Evolutionary conservation across 139 green algal genomes (phyloP), one percentile per base, ranked within the genome.

Genomic region (Asterochloris erici): DNA sequence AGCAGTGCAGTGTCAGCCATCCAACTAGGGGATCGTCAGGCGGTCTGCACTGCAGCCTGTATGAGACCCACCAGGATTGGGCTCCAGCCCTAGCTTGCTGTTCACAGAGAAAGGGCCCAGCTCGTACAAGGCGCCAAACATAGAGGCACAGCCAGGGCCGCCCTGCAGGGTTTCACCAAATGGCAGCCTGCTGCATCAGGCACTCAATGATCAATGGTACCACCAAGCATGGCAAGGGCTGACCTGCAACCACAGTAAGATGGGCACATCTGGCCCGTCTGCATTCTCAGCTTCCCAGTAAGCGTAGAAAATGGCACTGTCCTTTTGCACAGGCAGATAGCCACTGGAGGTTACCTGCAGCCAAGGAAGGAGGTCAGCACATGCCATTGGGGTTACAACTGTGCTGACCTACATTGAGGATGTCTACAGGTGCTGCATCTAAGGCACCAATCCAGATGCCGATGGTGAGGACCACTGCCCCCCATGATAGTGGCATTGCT

Each of bases 101-200:
- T 79, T 85, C 11, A 92, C 84, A 10, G 81, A 71, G 26, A 79
- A 83, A 12, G 90, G 90, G 0, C 91, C 91, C 17, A 94, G 74
- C 83, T 92, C 90, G 26, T 92, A 95, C 17, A 93, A 83, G 12
- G 80, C 87, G 13, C 91, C 91, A 86, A 94, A 94, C n/a, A 85
- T 87, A 23, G 77, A 86, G n/a, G 90, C 87, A 78, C 91, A 94
- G 12, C 91, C 91, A 16, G 91, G 91, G 16, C 91, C 91, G 6
- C 91, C 91, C 88, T 94, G 87, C 23, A 80, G 14, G 38, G n/a
- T n/a, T n/a, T n/a, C 6, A 12, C 1, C 23, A 47, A 61, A 9
- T 24, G 21, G 14, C 19, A 71, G 21, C 17, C 23, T 76, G 70
- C 70, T 9, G n/a, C 70, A 62, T 69, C 29, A 28, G 4, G 13